Evolutionary conservation across 331 rosid genomes (phyloP), one percentile per base, ranked within the genome.

Genomic region (Malus hybrid): DNA sequence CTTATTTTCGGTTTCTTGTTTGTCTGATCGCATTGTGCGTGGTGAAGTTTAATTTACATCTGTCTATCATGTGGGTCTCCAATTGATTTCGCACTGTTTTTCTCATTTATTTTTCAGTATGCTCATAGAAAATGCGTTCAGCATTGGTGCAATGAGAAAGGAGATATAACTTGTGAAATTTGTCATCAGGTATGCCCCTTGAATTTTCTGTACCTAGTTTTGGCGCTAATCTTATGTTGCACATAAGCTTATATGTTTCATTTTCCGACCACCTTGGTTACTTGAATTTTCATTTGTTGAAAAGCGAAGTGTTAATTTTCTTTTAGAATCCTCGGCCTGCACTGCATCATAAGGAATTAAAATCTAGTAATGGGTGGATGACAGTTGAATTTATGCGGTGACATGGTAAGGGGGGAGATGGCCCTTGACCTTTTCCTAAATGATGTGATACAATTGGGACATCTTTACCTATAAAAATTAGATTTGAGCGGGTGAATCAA

Each of bases 111-210:
- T 78, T 46, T 82, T 78, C 93, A 93, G 98, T 93, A 82, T 84
- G 97, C 98, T 36, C 98, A 93, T 85, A 88, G 98, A 73, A 93
- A 93, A 84, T 93, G 98, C 36, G 98, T 93, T 70, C 98, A 93
- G 85, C 97, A 89, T 85, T 93, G 98, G 98, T 93, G 98, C 80
- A 82, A 93, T 77, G 98, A 93, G 90, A 93, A 93, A 87, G 98
- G 98, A 59, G 98, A 91, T 81, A 89, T 83, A 69, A 91, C 81
- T 84, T 93, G 98, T 79, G 97, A 91, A 86, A 93, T 93, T 65
- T 93, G 98, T 71, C 96, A 93, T 84, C 90, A 91, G 98, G 98
- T 93, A 84, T 78, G 80, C 70, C 65, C 27, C 27, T 20, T 28
- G 28, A 67, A 5, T 39, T 62, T 77, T 74, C 7, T 14, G 24